phyloP scores from a whole-genome alignment of 2,329 filamentous ascomycete species.

The Cryoendolithus antarcticus region DNA sequence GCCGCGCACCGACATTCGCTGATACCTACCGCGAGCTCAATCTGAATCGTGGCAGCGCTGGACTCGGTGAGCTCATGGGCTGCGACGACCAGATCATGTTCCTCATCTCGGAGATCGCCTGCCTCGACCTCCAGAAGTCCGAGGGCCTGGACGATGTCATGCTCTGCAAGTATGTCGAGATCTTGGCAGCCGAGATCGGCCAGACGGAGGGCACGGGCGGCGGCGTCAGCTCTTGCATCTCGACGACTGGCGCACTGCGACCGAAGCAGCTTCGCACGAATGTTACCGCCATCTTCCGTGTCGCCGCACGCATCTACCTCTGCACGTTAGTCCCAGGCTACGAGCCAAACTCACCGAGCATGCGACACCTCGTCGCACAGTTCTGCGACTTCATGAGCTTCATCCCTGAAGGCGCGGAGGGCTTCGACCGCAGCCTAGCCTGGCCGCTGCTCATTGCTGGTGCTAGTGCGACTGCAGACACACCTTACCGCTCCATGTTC shows the following conservation, averaged over 20 bases:
- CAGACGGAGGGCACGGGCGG: conserved; percentile 54
- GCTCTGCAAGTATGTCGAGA: conserved; percentile 77
- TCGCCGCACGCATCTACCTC: conserved; percentile 91
- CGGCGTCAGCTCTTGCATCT: conserved; percentile 38
- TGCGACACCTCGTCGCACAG: conserved; percentile 63
- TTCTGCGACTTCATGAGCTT: conserved; percentile 64
- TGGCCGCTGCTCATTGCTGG: conserved; percentile 91
- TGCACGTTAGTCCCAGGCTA: conserved; percentile 89
- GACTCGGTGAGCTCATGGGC: conserved; percentile 87
- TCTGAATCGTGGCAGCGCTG: conserved; percentile 51
- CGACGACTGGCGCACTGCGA: conserved; percentile 57
- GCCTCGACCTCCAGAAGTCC: conserved; percentile 76
- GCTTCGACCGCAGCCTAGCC: conserved; percentile 80
- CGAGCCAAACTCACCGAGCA: conserved; percentile 60
- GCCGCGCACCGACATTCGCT: conserved; percentile 73
- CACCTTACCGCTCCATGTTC: conserved; percentile 66
- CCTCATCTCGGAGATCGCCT: conserved; percentile 92
- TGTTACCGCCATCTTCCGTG: conserved; percentile 80
- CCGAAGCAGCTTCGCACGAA: conserved; percentile 76
- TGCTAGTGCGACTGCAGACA: conserved; percentile 59
- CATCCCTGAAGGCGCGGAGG: conserved; percentile 68
- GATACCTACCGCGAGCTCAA: conserved; percentile 95
- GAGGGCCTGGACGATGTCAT: conserved; percentile 73
- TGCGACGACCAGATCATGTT: conserved; percentile 98
- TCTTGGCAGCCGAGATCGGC: conserved; percentile 77